Evolutionary conservation across 208 protist species (phyloP).

Genomic region (Acanthamoeba divionensis): DNA sequence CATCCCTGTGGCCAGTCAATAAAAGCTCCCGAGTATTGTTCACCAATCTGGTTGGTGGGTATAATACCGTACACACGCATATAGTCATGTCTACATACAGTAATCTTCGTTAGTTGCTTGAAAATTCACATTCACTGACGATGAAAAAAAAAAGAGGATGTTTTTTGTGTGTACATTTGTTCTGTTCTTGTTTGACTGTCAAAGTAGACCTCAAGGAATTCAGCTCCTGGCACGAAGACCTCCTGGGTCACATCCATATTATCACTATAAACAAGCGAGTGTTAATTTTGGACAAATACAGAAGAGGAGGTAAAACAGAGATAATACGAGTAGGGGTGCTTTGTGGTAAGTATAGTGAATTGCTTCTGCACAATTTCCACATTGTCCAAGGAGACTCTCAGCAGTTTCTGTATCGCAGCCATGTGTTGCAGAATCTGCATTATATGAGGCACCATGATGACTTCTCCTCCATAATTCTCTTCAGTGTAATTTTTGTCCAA

Average conservation of each 20-base stretch:
- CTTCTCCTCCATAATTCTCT: neutral
- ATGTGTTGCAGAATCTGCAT: neutral
- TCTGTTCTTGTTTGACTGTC: neutral
- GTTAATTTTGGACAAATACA: neutral
- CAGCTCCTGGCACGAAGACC: neutral
- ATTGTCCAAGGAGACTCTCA: neutral
- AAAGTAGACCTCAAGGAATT: neutral
- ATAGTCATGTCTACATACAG: neutral
- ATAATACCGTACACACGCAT: neutral
- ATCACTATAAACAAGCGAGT: neutral
- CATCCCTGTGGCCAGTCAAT: neutral
- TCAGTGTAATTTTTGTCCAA: neutral
- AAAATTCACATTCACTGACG: too few relatives aligned
- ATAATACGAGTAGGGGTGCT: neutral
- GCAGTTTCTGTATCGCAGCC: neutral
- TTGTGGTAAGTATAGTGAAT: neutral
- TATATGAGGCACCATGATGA: neutral
- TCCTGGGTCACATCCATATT: slow-evolving; percentile 9
- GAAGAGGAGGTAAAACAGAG: neutral
- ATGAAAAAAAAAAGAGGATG: neutral
- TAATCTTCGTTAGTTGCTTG: neutral
- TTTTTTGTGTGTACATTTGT: neutral
- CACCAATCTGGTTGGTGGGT: neutral
- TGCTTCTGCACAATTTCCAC: neutral
- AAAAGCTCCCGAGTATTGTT: neutral